phyloP scores from a whole-genome alignment of 2,329 filamentous ascomycete genomes.

The Byssothecium circinans region DNA sequence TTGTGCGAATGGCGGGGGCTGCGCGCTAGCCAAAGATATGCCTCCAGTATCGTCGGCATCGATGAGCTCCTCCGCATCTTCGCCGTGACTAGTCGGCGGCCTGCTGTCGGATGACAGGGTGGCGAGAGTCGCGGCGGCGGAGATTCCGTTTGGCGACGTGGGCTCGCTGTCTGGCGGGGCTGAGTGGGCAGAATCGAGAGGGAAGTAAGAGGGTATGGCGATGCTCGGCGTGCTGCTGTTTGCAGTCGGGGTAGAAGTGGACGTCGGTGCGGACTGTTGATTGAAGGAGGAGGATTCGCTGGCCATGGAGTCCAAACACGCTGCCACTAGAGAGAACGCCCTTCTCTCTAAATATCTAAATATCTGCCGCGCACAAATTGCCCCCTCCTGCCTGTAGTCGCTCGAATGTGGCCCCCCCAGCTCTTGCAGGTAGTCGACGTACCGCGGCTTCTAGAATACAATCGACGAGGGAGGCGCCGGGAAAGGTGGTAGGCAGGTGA shows the following conservation, averaged over 20 bases:
- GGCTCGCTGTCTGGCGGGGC: constrained; percentile 4
- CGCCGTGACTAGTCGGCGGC: constrained; percentile 29
- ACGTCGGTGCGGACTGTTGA: constrained; percentile 12
- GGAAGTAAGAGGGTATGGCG: constrained; percentile 3
- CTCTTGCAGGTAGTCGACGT: too few species aligned
- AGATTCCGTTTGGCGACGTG: constrained; percentile 24
- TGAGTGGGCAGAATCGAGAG: not conserved
- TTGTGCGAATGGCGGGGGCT: not conserved
- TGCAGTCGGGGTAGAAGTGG: not conserved
- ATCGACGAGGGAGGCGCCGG: too few species aligned
- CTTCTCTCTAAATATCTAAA: too few species aligned
- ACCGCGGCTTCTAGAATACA: too few species aligned
- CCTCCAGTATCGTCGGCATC: constrained; percentile 24
- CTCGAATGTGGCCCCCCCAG: too few species aligned
- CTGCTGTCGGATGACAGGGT: constrained; percentile 31
- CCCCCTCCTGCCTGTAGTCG: too few species aligned
- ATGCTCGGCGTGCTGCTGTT: constrained; percentile 1
- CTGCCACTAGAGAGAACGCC: too few species aligned
- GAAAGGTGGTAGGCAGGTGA: too few species aligned
- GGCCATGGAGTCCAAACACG: constrained; percentile 20
- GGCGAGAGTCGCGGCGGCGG: constrained; percentile 31
- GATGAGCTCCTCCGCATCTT: constrained; percentile 14
- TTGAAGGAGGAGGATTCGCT: constrained; percentile 17
- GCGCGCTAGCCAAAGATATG: constrained; percentile 27
- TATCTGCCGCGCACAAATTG: too few species aligned